These are phyloP conservation scores for Zymoseptoria passerinii DNA, from an alignment of 2,329 filamentous ascomycete species.

Conservation along the genomic window DNA sequence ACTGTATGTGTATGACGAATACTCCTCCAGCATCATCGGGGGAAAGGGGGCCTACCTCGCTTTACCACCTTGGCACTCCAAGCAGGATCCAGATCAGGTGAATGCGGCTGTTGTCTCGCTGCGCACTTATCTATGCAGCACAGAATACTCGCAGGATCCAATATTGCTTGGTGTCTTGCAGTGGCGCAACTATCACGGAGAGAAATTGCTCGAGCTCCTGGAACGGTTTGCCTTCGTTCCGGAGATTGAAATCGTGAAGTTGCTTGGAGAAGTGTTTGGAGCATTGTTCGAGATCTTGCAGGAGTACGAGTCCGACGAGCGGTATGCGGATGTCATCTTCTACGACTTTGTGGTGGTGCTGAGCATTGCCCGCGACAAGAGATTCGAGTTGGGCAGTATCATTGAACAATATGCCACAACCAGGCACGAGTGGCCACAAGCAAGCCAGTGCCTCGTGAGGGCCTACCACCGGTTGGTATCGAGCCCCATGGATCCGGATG, in stretches of 20 bases:
- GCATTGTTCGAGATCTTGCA: conserved; percentile 85
- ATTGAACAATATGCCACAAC: conserved; percentile 86
- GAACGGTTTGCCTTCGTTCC: conserved; percentile 86
- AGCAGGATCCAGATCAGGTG: conserved; percentile 63
- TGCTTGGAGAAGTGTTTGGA: conserved; percentile 81
- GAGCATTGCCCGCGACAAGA: conserved; percentile 85
- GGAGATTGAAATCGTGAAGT: conserved; percentile 95
- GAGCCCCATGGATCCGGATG: conserved; percentile 74
- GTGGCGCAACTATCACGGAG: conserved; percentile 56
- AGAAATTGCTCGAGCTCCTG: conserved; percentile 64
- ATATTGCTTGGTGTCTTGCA: conserved; percentile 73
- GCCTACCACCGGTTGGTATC: conserved; percentile 78
- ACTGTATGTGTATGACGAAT: conserved; percentile 86
- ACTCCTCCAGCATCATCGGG: conserved; percentile 63
- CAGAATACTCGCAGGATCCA: conserved; percentile 86
- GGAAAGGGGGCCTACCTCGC: conserved; percentile 82
- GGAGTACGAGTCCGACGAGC: conserved; percentile 81
- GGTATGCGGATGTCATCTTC: conserved; percentile 89
- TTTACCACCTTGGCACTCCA: conserved; percentile 70
- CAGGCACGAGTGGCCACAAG: conserved; percentile 87
- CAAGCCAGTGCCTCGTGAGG: conserved; percentile 76
- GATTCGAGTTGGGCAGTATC: conserved; percentile 83
- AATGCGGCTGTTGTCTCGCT: conserved; percentile 65
- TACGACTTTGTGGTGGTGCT: conserved; percentile 81
- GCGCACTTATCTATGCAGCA: conserved; percentile 87